A percentile compares a stretch with the other conserved stretches of the same genome.
Conservation (phyloP, 2,329 filamentous ascomycete species). For the Microdochium nivale region DNA sequence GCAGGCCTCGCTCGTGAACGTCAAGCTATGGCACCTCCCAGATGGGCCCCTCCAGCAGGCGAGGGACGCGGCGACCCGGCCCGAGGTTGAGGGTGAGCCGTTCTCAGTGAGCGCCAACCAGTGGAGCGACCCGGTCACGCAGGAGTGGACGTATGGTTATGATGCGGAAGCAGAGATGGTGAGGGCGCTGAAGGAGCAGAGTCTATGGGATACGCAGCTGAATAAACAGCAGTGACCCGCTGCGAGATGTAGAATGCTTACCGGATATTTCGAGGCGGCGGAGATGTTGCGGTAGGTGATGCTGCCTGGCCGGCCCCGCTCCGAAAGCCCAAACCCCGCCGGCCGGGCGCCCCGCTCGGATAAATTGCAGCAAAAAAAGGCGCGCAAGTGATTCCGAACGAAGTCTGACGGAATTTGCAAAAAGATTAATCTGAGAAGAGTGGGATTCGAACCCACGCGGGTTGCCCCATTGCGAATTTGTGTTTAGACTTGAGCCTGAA, state of each 20-base stretch:
- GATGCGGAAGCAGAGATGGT: conserved; percentile 25
- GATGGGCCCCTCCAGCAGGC: conserved; percentile 32
- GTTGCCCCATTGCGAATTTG: background rate
- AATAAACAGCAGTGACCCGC: background rate
- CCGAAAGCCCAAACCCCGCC: too few relatives aligned
- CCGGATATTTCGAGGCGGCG: too few relatives aligned
- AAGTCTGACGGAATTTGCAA: too few relatives aligned
- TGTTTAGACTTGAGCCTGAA: conserved; percentile 13
- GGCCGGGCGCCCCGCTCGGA: too few relatives aligned
- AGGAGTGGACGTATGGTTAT: conserved; percentile 39
- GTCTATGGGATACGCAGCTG: background rate
- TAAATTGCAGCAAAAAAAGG: too few relatives aligned
- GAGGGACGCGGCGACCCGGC: conserved; percentile 28
- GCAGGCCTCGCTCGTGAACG: conserved; percentile 34
- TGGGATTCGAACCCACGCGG: background rate
- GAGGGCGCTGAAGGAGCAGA: background rate
- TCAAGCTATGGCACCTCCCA: conserved; percentile 35
- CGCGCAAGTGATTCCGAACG: too few relatives aligned
- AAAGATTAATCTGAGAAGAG: background rate
- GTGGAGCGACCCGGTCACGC: conserved; percentile 37
- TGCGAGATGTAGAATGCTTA: too few relatives aligned
- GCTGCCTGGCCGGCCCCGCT: too few relatives aligned
- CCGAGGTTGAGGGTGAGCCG: conserved; percentile 26
- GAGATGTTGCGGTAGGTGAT: too few relatives aligned
- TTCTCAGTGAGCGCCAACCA: conserved; percentile 34